A percentile compares a stretch with the other conserved stretches of the same genome.
These are phyloP conservation scores for Aureobasidium pullulans DNA, from an alignment of 2,329 filamentous ascomycete species.

Conservation along the genomic window DNA sequence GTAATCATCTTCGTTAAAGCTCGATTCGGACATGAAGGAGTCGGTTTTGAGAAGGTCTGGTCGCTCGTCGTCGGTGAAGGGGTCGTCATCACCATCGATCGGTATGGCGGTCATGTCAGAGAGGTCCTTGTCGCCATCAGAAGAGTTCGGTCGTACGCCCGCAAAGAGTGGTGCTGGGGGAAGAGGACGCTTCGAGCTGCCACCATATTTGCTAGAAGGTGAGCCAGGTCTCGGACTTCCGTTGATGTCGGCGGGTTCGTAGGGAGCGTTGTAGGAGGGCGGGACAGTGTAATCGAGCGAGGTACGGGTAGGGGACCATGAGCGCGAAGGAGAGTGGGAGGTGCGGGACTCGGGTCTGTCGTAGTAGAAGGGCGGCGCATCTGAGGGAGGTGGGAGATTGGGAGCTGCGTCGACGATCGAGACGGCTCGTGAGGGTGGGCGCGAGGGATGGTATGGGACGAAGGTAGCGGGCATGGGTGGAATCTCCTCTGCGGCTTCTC, in stretches of 20 bases:
- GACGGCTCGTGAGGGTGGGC: constrained; percentile 39
- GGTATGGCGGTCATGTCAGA: constrained; percentile 65
- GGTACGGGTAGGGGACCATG: constrained; percentile 49
- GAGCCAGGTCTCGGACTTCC: constrained; percentile 86
- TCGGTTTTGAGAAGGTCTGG: constrained; percentile 55
- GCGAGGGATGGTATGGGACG: constrained; percentile 33
- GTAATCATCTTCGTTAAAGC: constrained; percentile 42
- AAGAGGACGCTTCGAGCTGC: constrained; percentile 77
- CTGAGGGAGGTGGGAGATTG: constrained; percentile 48
- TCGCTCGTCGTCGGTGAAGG: constrained; percentile 57
- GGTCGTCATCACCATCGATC: constrained; percentile 56
- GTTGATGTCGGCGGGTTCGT: constrained; percentile 83
- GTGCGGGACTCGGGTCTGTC: constrained; percentile 50
- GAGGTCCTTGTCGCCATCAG: constrained; percentile 32
- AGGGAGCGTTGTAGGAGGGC: constrained; percentile 62
- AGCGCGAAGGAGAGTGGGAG: constrained; percentile 43
- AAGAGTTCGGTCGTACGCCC: constrained; percentile 39
- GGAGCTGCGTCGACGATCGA: constrained; percentile 46
- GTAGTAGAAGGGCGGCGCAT: constrained; percentile 56
- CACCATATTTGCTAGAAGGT: constrained; percentile 79
- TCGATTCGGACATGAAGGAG: constrained; percentile 55
- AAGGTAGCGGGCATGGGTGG: constrained; percentile 15
- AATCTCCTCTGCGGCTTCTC: constrained; percentile 14
- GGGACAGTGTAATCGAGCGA: constrained; percentile 62
- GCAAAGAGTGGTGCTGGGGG: constrained; percentile 84